These are phyloP conservation scores for Guadua angustifolia DNA, from an alignment of 176 grass and related monocot genomes.

Conservation along the genomic window DNA sequence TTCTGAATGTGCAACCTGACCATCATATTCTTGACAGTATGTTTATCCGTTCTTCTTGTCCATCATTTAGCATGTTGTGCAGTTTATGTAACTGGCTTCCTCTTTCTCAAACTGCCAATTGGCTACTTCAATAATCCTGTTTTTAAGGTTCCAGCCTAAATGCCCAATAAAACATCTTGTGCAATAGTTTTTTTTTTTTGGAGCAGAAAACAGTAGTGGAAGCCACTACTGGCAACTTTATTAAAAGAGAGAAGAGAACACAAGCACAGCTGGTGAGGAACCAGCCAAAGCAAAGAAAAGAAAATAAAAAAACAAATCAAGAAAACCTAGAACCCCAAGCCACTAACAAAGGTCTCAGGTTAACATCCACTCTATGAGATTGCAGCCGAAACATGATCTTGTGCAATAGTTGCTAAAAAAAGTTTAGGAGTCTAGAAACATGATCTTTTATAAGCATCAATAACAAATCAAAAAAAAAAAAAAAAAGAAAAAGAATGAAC, in stretches of 20 bases:
- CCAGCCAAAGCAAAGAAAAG: too few species aligned
- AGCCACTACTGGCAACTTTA: too few species aligned
- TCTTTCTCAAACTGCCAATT: not conserved
- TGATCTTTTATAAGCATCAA: not conserved
- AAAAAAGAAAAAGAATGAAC: too few species aligned
- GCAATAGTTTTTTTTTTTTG: too few species aligned
- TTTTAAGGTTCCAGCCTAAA: slow-evolving; percentile 4
- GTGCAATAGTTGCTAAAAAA: not conserved
- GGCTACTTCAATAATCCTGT: not conserved
- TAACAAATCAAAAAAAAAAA: not conserved
- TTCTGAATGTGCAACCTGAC: slow-evolving; percentile 88
- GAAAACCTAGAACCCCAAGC: too few species aligned
- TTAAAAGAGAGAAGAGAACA: too few species aligned
- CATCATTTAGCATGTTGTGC: slow-evolving; percentile 3
- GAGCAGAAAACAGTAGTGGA: too few species aligned
- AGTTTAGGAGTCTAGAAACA: slow-evolving; percentile 4
- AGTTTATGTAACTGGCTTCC: not conserved
- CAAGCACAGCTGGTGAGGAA: too few species aligned
- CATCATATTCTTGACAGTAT: slow-evolving; percentile 97
- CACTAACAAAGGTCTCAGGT: too few species aligned
- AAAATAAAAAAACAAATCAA: too few species aligned
- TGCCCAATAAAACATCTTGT: not conserved
- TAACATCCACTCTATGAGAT: too few species aligned
- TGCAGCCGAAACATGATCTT: too few species aligned
- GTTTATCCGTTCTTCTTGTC: slow-evolving; percentile 34